phyloP scores from a whole-genome alignment of 2,329 filamentous ascomycete species.

The Curvularia verruculosa region DNA sequence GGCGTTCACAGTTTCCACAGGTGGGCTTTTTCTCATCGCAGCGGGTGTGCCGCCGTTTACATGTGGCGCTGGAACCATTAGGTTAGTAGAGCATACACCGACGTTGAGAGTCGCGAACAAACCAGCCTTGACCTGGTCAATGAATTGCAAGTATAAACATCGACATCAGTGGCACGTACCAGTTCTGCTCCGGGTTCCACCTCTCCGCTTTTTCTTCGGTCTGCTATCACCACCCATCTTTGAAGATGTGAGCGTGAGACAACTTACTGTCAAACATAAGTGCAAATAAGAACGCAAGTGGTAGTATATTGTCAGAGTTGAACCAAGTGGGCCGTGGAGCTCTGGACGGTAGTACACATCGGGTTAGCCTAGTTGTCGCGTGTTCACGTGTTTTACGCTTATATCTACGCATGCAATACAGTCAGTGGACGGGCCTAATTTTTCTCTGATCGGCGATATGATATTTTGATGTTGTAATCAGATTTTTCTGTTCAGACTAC shows the following conservation, averaged over 20 bases:
- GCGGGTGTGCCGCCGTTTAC: conserved; percentile 43
- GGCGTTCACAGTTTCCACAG: conserved; percentile 42
- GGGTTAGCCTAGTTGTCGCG: conserved; percentile 6
- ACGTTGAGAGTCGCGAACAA: background rate
- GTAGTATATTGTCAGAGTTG: background rate
- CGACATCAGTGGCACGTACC: conserved; percentile 17
- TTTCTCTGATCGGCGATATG: background rate
- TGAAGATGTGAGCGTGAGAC: no score
- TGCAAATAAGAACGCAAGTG: background rate
- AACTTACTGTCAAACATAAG: background rate
- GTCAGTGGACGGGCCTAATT: background rate
- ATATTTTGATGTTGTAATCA: background rate
- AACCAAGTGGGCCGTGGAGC: background rate
- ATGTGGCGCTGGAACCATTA: conserved; percentile 33
- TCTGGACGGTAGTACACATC: conserved; percentile 2
- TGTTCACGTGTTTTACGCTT: conserved; percentile 4
- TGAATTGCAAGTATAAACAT: background rate
- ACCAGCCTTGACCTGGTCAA: conserved; percentile 14
- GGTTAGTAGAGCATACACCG: background rate
- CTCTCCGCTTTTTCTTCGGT: conserved; percentile 33
- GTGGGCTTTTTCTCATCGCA: conserved; percentile 45
- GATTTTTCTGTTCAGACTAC: background rate
- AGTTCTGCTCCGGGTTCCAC: conserved; percentile 33
- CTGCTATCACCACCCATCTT: conserved; percentile 8
- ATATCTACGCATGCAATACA: background rate